Evolutionary conservation across 768 basidiomycete species (phyloP).

Genomic region (Mycena latifolia): DNA sequence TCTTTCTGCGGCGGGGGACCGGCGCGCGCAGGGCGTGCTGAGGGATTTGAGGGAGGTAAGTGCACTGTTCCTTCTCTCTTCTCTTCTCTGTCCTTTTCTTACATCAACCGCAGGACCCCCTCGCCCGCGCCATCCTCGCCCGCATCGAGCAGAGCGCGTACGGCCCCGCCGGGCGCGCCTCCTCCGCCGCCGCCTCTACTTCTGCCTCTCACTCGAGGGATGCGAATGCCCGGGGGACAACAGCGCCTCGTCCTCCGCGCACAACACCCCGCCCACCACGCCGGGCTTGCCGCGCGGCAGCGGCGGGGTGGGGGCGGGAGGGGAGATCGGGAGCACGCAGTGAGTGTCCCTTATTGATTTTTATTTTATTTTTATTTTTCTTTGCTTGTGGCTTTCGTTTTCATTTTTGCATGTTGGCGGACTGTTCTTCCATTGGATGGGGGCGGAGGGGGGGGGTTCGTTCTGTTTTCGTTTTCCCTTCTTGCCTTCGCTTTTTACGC

Average conservation of each 20-base stretch:
- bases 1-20: constrained; percentile 59
- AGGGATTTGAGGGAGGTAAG: constrained; percentile 23
- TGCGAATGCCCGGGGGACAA: too few relatives aligned
- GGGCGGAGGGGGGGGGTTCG: too few relatives aligned
- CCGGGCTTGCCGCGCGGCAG: background rate
- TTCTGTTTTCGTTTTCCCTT: too few relatives aligned
- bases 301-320: background rate
- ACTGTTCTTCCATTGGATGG: too few relatives aligned
- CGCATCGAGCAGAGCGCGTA: constrained; percentile 88
- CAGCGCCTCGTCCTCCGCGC: background rate
- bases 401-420: too few relatives aligned
- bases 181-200: background rate
- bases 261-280: background rate
- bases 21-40: constrained; percentile 20
- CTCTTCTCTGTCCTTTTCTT: constrained; percentile 14
- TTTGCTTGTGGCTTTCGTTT: background rate
- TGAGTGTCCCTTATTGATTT: too few relatives aligned
- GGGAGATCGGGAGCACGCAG: background rate
- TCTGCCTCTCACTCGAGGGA: too few relatives aligned
- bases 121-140: constrained; percentile 84
- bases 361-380: background rate
- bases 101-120: constrained; percentile 64
- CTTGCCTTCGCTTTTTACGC: too few relatives aligned
- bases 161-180: constrained; percentile 71
- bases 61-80: constrained; percentile 9